Evolutionary conservation across 495 filamentous ascomycete genomes (phyloP).

Genomic region (Neurospora cerealis): DNA sequence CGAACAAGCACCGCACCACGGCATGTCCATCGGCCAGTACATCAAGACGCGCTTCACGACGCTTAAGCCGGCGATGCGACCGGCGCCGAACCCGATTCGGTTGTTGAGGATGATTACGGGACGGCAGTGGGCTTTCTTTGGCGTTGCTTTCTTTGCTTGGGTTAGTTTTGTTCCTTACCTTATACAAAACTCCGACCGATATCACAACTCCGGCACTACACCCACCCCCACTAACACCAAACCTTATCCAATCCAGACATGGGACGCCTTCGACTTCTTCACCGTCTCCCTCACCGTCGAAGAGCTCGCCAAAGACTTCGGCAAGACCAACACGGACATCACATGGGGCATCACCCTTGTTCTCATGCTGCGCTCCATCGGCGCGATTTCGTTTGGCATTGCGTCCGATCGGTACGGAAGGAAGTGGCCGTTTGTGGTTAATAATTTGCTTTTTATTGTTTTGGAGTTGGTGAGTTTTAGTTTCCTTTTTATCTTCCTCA

Average conservation of each 20-base stretch:
- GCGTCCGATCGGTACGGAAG: conserved; percentile 74
- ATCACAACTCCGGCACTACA: neutral
- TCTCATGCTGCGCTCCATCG: conserved; percentile 69
- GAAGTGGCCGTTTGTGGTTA: conserved; percentile 82
- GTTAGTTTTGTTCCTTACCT: conserved; percentile 18
- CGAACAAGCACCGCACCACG: conserved; percentile 26
- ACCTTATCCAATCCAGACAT: conserved; percentile 31
- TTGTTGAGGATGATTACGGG: conserved; percentile 57
- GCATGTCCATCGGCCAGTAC: conserved; percentile 53
- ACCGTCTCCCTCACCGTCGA: conserved; percentile 69
- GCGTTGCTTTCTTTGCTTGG: conserved; percentile 63
- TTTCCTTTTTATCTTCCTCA: neutral
- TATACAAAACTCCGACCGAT: neutral
- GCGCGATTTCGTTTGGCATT: conserved; percentile 65
- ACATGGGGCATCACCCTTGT: conserved; percentile 88
- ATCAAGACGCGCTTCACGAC: conserved; percentile 60
- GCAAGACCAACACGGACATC: conserved; percentile 60
- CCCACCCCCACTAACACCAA: neutral
- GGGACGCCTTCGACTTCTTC: conserved; percentile 91
- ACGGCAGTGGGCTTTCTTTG: conserved; percentile 82
- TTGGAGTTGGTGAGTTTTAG: conserved; percentile 50
- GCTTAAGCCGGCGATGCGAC: conserved; percentile 64
- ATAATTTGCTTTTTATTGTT: conserved; percentile 71
- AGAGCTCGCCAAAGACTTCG: conserved; percentile 57
- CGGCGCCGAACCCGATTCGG: conserved; percentile 70